These are phyloP conservation scores for Oryza meyeriana DNA, from an alignment of 176 grass and related monocot genomes.

Conservation along the genomic window DNA sequence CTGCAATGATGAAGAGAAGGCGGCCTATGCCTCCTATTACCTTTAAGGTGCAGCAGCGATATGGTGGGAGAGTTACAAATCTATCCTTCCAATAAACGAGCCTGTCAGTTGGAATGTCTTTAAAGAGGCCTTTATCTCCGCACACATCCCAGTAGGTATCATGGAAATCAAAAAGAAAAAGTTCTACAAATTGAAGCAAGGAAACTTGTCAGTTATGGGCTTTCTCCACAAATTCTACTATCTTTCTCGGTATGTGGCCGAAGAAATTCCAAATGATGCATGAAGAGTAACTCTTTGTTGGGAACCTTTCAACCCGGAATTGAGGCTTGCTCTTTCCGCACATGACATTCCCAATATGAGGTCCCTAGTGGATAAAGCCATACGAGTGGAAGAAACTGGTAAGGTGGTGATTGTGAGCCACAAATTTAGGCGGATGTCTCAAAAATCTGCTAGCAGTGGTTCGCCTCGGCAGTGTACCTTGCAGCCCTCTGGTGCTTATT, in stretches of 20 bases:
- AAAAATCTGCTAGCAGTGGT: not conserved
- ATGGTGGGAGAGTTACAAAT: no score
- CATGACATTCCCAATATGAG: not conserved
- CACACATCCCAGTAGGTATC: no score
- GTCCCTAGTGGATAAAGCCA: not conserved
- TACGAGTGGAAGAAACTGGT: not conserved
- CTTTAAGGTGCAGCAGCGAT: no score
- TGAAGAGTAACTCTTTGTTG: not conserved
- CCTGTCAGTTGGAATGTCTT: no score
- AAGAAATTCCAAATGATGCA: not conserved
- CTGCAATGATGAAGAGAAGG: no score
- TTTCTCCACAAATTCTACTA: not conserved
- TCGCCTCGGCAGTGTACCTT: fast-evolving
- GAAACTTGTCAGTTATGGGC: not conserved
- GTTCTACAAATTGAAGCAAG: no score
- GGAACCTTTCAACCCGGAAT: not conserved
- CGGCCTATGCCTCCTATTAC: no score
- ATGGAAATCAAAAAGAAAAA: no score
- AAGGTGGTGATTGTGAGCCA: not conserved
- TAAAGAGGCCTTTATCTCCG: no score
- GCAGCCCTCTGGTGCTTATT: not conserved
- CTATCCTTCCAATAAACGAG: no score
- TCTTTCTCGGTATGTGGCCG: not conserved
- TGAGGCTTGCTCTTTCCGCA: not conserved
- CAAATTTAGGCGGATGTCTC: not conserved